Evolutionary conservation across 2,329 filamentous ascomycete genomes (phyloP).

Genomic region (Domatiomyces catenatus): DNA sequence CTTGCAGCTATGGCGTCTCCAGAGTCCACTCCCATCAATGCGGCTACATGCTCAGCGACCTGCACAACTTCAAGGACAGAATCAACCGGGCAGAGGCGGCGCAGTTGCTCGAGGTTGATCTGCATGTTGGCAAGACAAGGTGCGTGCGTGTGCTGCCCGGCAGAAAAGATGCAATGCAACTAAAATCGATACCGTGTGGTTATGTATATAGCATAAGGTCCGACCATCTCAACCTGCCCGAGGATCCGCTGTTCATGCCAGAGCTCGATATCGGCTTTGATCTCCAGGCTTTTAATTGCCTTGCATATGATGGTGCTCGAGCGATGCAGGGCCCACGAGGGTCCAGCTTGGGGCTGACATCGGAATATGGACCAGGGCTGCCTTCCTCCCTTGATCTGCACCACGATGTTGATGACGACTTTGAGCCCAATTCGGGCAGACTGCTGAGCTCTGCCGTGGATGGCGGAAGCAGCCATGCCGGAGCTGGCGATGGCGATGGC

Average conservation of each 20-base stretch:
- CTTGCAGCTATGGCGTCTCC: conserved; percentile 55
- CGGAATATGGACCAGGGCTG: conserved; percentile 23
- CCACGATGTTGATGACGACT: neutral
- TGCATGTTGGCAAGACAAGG: conserved; percentile 56
- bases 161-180: conserved; percentile 1
- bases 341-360: conserved; percentile 19
- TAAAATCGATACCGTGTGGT: neutral
- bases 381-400: neutral
- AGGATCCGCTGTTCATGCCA: conserved; percentile 69
- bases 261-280: conserved; percentile 45
- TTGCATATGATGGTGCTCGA: conserved; percentile 17
- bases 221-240: conserved; percentile 59
- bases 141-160: conserved; percentile 27
- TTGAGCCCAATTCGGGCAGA: neutral
- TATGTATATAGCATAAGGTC: conserved; percentile 42
- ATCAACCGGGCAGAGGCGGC: conserved; percentile 48
- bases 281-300: conserved; percentile 30
- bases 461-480: too few relatives aligned
- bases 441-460: neutral
- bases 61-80: conserved; percentile 55
- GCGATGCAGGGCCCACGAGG: conserved; percentile 16
- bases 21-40: conserved; percentile 80
- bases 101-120: conserved; percentile 50
- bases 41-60: conserved; percentile 67
- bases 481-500: too few relatives aligned